Evolutionary conservation across 179 eudicot genomes (phyloP).

Genomic region (Corrigiola litoralis): DNA sequence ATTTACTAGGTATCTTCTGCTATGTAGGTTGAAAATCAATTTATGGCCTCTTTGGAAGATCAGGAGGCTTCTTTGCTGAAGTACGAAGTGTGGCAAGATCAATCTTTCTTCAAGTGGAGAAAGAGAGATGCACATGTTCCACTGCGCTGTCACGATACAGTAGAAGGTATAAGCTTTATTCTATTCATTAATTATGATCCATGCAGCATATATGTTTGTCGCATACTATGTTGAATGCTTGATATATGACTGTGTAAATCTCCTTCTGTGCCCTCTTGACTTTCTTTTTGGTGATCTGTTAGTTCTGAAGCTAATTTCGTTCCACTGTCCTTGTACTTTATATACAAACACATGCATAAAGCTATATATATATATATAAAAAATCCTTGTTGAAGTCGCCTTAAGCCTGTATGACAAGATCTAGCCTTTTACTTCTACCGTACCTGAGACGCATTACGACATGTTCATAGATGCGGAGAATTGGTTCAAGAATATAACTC

Average conservation of each 20-base stretch:
- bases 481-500: not conserved
- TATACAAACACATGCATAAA: too few relatives aligned
- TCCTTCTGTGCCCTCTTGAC: not conserved
- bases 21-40: slow-evolving; percentile 23
- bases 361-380: too few relatives aligned
- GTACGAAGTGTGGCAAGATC: slow-evolving; percentile 82
- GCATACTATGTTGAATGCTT: not conserved
- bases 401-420: not conserved
- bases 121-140: slow-evolving; percentile 96
- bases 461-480: not conserved
- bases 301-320: not conserved
- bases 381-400: not conserved
- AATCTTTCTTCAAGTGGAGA: slow-evolving; percentile 79
- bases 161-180: slow-evolving; percentile 53
- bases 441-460: too few relatives aligned
- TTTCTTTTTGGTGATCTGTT: not conserved
- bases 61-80: slow-evolving; percentile 44
- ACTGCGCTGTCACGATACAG: slow-evolving; percentile 72
- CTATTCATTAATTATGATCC: not conserved
- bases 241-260: not conserved
- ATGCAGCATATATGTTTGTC: not conserved
- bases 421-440: not conserved
- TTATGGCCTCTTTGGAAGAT: slow-evolving; percentile 50
- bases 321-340: too few relatives aligned
- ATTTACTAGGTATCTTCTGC: slow-evolving; percentile 5